These are phyloP conservation scores for Ustulina deusta DNA, from an alignment of 2,329 filamentous ascomycete genomes.

Conservation along the genomic window DNA sequence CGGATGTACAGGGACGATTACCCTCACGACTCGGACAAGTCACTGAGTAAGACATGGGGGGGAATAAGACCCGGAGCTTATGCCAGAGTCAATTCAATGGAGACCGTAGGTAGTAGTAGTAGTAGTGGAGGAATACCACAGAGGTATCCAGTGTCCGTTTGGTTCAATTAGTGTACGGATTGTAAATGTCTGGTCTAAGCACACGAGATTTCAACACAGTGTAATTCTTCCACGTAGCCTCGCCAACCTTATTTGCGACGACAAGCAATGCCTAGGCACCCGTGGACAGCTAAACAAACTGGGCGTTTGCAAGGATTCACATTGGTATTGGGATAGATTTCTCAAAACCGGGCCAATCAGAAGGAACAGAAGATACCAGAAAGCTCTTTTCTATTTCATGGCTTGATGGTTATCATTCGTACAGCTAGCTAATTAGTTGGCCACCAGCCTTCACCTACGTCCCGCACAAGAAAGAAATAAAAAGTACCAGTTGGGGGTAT, in stretches of 20 bases:
- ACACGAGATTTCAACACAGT: background rate
- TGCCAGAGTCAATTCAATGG: background rate
- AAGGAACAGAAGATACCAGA: background rate
- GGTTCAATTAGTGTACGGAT: background rate
- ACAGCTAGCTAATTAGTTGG: slow-evolving; percentile 10
- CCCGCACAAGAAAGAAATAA: slow-evolving; percentile 6
- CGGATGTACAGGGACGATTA: background rate
- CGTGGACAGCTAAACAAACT: background rate
- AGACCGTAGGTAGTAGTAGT: background rate
- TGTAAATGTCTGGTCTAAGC: background rate
- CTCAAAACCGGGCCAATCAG: background rate
- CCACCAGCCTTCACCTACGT: slow-evolving; percentile 1
- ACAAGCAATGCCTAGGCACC: background rate
- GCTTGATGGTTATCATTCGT: slow-evolving; percentile 3
- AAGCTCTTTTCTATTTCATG: slow-evolving; percentile 9
- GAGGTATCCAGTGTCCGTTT: background rate
- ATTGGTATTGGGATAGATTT: background rate
- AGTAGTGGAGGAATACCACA: no score
- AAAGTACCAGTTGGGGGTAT: slow-evolving; percentile 34
- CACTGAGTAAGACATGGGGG: background rate
- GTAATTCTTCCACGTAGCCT: background rate
- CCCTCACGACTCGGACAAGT: background rate
- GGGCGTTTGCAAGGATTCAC: background rate
- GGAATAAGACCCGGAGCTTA: background rate
- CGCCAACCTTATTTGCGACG: background rate